Evolutionary conservation across 495 filamentous ascomycete genomes (phyloP), one percentile per base, ranked within the genome.

Genomic region (Darksidea phi): DNA sequence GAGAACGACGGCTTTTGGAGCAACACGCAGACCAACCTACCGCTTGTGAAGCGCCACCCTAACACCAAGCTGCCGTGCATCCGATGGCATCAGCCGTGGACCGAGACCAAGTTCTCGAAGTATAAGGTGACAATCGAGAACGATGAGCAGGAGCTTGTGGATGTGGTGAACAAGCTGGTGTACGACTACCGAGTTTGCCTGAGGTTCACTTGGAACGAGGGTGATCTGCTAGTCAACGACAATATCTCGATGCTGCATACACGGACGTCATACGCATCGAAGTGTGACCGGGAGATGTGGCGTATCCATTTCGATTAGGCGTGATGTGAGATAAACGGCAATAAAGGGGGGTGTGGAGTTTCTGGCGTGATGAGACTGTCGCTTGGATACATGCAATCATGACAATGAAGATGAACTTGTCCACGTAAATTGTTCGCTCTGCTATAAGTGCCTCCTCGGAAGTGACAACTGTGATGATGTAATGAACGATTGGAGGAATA

Each of bases 31-130:
- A 60, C 65, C 6, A 71, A 74, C 20, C 61, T 82, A 0, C 78
- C 78, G 0, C 57, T 85, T n/a, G 74, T 83, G 2, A 65, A 79
- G n/a, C 66, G 67, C 0, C 80, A 84, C 54, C 78, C 79, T 1
- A 64, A 69, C 4, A 77, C 72, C 0, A 70, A 70, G 0, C 65
- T 69, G 1, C 77, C 78, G 0, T 84, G 78, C 47, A 26, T 84
- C 13, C 74, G 82, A 32, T 85, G 74, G 68, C 80, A 84, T 59
- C 76, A 83, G 67, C 77, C 79, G 0, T 84, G 82, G 81, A 73
- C 62, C 28, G 77, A 78, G 61, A 82, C 80, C 10, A 72, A 75
- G 13, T 82, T 80, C 60, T 75, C 75, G 0, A 74, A 78, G 0
- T 77, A 71, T 4, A 58, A 77, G n/a, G 71, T 81, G 10, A 73